Base-by-base conservation (phyloP, 2,329 filamentous ascomycete genomes). In the Clarireedia paspali region DNA sequence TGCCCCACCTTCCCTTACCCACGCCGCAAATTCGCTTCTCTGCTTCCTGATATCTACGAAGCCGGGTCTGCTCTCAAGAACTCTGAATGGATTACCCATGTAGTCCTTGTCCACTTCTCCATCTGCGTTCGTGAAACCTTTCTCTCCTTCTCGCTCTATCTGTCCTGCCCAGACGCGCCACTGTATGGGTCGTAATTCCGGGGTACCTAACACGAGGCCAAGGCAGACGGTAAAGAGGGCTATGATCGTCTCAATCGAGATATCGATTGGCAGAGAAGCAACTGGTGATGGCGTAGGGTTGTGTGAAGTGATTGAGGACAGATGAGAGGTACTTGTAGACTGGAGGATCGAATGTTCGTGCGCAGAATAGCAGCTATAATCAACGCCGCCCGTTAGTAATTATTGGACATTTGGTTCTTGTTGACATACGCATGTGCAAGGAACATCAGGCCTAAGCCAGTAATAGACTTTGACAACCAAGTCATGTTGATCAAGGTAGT, bases 1-100 rank as follows among this genome's bases (percentile, higher is more conserved):
- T 44, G 36, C 59, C 47, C 62, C 61, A 17, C 66, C 66, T 55
- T 67, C 68, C 66, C 78, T 78, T 36, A 84, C 80, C 89, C 89
- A 95, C 60, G 85, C 79, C 15, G 82, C 79, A 75, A 95, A 96
- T 58, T 91, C 88, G 68, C 79, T 84, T 67, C 88, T 81, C 73
- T 91, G 79, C 70, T 84, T 87, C 71, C 90, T 84, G 60, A 97
- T 89, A 73, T 99, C 89, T 74, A 90, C 80, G 67, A 97, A 99
- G 1, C 89, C 86, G 47, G 85, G 83, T 63, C 94, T 77, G 58
- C 88, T 85, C 73, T 97, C 92, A 58, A 96, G 71, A 47, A 82
- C 77, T 50, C 76, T 78, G 70, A 91, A 97, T 5, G 91, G 90
- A 68, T 95, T 96, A 15, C 87, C 87, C 12, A 81, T 73, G 60